Evolutionary conservation across 306 rosid species (phyloP).

Genomic region (Coriaria nepalensis): DNA sequence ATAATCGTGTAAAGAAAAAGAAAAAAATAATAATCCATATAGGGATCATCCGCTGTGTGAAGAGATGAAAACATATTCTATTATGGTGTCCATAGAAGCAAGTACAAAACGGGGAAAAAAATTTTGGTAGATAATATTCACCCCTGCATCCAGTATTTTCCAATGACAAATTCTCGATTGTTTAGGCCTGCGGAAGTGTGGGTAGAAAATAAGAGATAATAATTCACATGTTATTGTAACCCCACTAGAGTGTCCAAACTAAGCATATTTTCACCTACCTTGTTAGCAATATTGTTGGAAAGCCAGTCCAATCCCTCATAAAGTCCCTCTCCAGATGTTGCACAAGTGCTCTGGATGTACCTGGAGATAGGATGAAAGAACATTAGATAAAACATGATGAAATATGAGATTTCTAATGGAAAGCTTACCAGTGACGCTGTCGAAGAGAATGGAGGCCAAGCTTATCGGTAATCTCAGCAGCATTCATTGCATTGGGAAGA

Average conservation of each 20-base stretch:
- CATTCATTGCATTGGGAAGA: slow-evolving; percentile 99
- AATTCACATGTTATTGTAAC: not conserved
- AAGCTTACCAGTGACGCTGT: slow-evolving; percentile 90
- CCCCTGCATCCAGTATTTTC: slow-evolving; percentile 92
- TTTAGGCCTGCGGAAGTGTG: slow-evolving; percentile 45
- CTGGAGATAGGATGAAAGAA: slow-evolving; percentile 28
- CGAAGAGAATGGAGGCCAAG: slow-evolving; percentile 98
- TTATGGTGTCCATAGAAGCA: no score
- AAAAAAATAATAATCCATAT: no score
- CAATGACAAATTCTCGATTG: slow-evolving; percentile 25
- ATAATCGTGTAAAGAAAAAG: no score
- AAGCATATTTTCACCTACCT: slow-evolving; percentile 27
- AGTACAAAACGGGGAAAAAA: not conserved
- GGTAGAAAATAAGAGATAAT: not conserved
- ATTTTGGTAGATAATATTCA: slow-evolving; percentile 14
- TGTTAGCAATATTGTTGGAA: slow-evolving; percentile 98
- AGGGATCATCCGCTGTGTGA: no score
- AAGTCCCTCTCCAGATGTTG: slow-evolving; percentile 98
- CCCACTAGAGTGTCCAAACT: no score
- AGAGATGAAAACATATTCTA: no score
- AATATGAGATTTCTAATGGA: not conserved
- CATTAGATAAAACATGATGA: slow-evolving; percentile 10
- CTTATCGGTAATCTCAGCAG: slow-evolving; percentile 99
- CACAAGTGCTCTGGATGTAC: slow-evolving; percentile 99
- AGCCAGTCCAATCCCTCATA: slow-evolving; percentile 99